A percentile compares a stretch with the other conserved stretches of the same genome.
These are phyloP conservation scores for Capronia coronata DNA, from an alignment of 2,329 filamentous ascomycete species.

Conservation along the genomic window DNA sequence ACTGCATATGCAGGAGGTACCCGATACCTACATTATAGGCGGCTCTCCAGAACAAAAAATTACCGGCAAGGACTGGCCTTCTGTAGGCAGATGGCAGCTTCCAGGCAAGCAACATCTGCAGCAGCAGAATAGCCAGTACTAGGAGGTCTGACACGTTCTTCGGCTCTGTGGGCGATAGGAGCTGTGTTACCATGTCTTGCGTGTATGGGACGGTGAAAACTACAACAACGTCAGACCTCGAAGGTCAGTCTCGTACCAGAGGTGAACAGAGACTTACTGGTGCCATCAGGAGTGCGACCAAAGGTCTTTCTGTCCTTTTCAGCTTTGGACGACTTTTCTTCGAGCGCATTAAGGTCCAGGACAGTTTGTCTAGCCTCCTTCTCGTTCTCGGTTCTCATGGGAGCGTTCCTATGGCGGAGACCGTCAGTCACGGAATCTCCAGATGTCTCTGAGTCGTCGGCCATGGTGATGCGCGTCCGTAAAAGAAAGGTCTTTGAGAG, in stretches of 20 bases:
- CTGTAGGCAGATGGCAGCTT: constrained; percentile 62
- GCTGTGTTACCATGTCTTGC: constrained; percentile 97
- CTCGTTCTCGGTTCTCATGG: constrained; percentile 32
- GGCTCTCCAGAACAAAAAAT: constrained; percentile 88
- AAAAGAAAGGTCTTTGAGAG: not conserved
- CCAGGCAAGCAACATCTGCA: constrained; percentile 69
- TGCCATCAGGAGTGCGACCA: constrained; percentile 84
- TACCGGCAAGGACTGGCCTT: constrained; percentile 68
- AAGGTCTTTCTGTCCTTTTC: constrained; percentile 67
- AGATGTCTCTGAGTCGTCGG: constrained; percentile 7
- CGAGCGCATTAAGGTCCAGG: constrained; percentile 44
- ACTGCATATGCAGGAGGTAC: constrained; percentile 80
- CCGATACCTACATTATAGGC: constrained; percentile 94
- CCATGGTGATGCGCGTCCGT: constrained; percentile 3
- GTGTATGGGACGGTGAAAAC: constrained; percentile 94
- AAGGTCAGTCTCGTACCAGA: not conserved
- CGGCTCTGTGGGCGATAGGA: constrained; percentile 86
- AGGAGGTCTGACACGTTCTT: constrained; percentile 85
- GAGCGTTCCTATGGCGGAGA: constrained; percentile 45
- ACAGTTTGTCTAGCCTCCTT: constrained; percentile 44
- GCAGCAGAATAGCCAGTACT: constrained; percentile 70
- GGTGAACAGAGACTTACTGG: constrained; percentile 55
- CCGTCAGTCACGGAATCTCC: constrained; percentile 31
- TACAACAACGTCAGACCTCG: constrained; percentile 36
- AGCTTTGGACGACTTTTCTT: constrained; percentile 41